Percentiles rank a stretch among this genome's conserved stretches.
phyloP scores from a whole-genome alignment of 495 filamentous ascomycete species.

The Aspergillus conjunctus region DNA sequence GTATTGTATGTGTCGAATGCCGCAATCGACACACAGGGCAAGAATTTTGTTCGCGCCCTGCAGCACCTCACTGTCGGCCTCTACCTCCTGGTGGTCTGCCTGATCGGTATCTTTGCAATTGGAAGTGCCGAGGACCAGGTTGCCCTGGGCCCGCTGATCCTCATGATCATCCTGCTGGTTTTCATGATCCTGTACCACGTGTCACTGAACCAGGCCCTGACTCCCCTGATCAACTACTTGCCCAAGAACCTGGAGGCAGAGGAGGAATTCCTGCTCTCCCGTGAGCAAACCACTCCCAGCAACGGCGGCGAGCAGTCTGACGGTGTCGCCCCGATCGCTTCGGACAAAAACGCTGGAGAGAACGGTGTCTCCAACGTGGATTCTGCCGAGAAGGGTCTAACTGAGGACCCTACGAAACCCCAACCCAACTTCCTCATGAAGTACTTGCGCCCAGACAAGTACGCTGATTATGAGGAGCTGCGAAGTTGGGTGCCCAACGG shows the following conservation, averaged over 20 bases:
- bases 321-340: conserved; percentile 26
- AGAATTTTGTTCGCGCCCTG: conserved; percentile 83
- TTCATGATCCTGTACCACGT: conserved; percentile 83
- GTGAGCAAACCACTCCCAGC: conserved; percentile 33
- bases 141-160: conserved; percentile 70
- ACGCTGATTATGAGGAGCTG: conserved; percentile 69
- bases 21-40: conserved; percentile 85
- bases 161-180: conserved; percentile 81
- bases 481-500: conserved; percentile 69
- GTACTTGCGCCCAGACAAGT: conserved; percentile 78
- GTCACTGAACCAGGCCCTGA: conserved; percentile 74
- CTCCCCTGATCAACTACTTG: conserved; percentile 79
- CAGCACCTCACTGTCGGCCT: conserved; percentile 89
- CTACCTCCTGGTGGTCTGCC: conserved; percentile 80
- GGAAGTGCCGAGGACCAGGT: conserved; percentile 58
- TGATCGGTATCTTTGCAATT: conserved; percentile 89
- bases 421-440: conserved; percentile 62
- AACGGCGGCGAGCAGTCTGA: conserved; percentile 32
- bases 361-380: conserved; percentile 37
- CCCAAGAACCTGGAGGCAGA: conserved; percentile 65
- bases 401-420: conserved; percentile 38
- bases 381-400: conserved; percentile 42
- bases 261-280: conserved; percentile 64
- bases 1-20: conserved; percentile 88
- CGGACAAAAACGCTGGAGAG: conserved; percentile 22